Evolutionary conservation across 805 yeast species (phyloP).

Genomic region (Lipomyces spencermartinsiae): DNA sequence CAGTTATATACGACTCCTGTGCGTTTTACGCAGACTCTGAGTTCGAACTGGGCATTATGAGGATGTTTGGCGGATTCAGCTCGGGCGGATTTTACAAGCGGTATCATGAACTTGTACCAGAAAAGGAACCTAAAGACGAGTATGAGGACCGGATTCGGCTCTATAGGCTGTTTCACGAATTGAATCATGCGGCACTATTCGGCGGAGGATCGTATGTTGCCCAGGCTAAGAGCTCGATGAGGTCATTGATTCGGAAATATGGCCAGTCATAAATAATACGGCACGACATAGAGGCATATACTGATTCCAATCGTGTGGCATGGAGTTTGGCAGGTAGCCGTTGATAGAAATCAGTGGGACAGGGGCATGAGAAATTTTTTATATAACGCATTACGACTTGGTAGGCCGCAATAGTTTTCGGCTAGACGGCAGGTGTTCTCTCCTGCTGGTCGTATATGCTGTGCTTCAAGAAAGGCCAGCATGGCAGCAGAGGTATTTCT

Average conservation of each 20-base stretch:
- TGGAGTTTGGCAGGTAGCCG: neutral
- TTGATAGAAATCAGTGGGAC: too few species aligned
- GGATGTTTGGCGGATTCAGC: slow-evolving; percentile 38
- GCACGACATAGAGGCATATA: neutral
- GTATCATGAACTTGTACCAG: slow-evolving; percentile 33
- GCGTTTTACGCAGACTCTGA: slow-evolving; percentile 37
- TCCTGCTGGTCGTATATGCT: too few species aligned
- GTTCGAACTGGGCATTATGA: slow-evolving; percentile 37
- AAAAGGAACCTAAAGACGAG: slow-evolving; percentile 28
- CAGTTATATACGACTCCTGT: slow-evolving; percentile 36
- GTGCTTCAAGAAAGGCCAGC: too few species aligned
- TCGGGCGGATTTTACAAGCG: slow-evolving; percentile 20
- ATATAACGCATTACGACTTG: too few species aligned
- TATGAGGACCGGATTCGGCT: slow-evolving; percentile 34
- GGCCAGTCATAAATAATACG: neutral
- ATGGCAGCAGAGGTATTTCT: too few species aligned
- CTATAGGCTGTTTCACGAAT: slow-evolving; percentile 32
- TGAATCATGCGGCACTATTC: slow-evolving; percentile 36
- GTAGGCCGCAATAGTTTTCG: too few species aligned
- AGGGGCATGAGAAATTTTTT: too few species aligned
- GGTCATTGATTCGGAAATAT: slow-evolving; percentile 17
- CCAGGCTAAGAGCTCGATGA: slow-evolving; percentile 30
- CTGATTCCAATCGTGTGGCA: neutral
- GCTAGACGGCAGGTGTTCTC: too few species aligned
- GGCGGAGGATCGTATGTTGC: slow-evolving; percentile 34